Conservation (phyloP, 2,329 filamentous ascomycete species). For the Aspergillus sp. region DNA sequence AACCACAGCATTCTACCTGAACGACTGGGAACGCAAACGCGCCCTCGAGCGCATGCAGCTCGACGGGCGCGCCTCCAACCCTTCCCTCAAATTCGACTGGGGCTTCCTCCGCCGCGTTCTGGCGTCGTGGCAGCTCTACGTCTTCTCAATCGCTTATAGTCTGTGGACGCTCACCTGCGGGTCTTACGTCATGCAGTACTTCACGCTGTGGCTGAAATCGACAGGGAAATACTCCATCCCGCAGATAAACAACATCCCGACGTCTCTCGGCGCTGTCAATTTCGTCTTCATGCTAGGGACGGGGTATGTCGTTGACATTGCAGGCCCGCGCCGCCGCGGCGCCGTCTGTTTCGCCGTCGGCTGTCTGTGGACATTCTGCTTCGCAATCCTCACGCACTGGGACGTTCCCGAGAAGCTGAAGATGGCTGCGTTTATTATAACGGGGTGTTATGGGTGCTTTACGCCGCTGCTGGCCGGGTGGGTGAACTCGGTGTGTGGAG, state of each 20-base stretch:
- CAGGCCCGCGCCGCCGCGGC: background rate
- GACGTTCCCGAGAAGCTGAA: background rate
- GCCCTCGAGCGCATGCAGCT: background rate
- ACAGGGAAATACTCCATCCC: background rate
- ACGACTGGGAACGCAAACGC: background rate
- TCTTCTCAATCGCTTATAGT: background rate
- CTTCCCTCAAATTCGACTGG: background rate
- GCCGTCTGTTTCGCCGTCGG: background rate
- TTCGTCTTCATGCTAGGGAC: background rate
- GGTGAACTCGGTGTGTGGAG: background rate
- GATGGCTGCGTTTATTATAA: background rate
- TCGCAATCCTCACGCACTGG: background rate
- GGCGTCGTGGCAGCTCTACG: background rate
- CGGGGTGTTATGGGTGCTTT: background rate
- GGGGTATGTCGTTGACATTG: background rate
- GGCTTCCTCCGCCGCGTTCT: background rate
- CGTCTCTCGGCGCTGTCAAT: background rate
- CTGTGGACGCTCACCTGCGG: background rate
- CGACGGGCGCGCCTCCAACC: background rate
- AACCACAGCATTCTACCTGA: background rate
- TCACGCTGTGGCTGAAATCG: background rate
- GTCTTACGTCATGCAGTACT: background rate
- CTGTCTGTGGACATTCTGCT: slow-evolving; percentile 2
- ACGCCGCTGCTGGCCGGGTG: background rate
- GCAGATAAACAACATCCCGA: background rate